Base-by-base conservation (phyloP, 495 filamentous ascomycete species). In the Talaromyces trachyspermus region DNA sequence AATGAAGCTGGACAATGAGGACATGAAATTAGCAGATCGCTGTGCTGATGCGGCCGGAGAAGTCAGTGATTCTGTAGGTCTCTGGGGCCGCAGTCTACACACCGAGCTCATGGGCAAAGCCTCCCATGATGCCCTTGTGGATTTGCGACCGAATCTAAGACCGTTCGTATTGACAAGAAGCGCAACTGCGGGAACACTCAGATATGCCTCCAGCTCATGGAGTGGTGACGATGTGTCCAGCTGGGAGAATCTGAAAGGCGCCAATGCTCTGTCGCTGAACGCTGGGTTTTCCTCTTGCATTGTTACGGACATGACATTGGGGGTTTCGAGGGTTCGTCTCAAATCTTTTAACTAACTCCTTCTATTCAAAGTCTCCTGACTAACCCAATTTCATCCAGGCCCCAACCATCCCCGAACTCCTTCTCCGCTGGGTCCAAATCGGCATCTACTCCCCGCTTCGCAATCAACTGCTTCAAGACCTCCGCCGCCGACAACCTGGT, bases 391-490 rank as follows among this genome's bases (percentile, higher is more conserved):
- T 17, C 4, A 37, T 7, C 29, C 63, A 81, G 81, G 5, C 79
- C 78, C 22, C 79, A 84, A 52, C 81, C 82, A 4, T 76, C 72
- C 0, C 81, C 9, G 83, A 85, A 54, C 76, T 82, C 12, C 74
- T 86, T 6, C 71, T 85, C 27, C 76, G 83, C 25, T 86, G 83
- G 83, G 68, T 84, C 42, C 82, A 86, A 54, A 69, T 84, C 2
- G 83, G 81, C 19, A 76, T 79, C 58, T 73, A 84, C 64, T 83
- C 80, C 12, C 70, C 80, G 80, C 5, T 85, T 84, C 57, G 77
- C 82, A 5, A 85, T 86, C 67, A 86, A 86, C 63, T 85, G 81
- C 59, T 86, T 81, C 73, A 86, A 86, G 60, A 85, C 82, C 4
- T 74, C 75, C 8, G 68, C 71, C 2, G 63, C 74, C 8, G 73